Evolutionary conservation across 2,329 filamentous ascomycete species (phyloP).

Genomic region (Rhinocladiella similis): DNA sequence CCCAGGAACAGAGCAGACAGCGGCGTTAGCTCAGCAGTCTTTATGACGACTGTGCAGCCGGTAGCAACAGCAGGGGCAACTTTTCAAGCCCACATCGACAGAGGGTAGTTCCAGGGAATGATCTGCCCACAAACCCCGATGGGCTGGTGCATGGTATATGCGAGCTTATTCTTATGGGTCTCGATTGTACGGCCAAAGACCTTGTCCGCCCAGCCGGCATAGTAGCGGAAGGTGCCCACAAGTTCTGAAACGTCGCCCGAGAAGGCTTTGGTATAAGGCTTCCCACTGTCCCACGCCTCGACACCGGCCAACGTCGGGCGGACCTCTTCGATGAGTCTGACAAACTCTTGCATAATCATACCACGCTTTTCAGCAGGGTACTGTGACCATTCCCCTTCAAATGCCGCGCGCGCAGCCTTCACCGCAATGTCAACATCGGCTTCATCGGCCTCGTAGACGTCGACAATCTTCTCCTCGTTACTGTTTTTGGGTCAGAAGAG

Average conservation of each 20-base stretch:
- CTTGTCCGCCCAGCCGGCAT: slow-evolving; percentile 90
- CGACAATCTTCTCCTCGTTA: slow-evolving; percentile 80
- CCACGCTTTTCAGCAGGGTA: slow-evolving; percentile 71
- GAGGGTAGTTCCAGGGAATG: slow-evolving; percentile 87
- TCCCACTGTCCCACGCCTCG: slow-evolving; percentile 68
- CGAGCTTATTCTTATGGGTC: slow-evolving; percentile 74
- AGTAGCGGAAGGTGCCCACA: slow-evolving; percentile 78
- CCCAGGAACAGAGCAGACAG: slow-evolving; percentile 63
- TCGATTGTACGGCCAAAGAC: slow-evolving; percentile 85
- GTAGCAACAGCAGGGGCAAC: slow-evolving; percentile 68
- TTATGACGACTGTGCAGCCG: slow-evolving; percentile 64
- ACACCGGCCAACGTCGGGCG: slow-evolving; percentile 73
- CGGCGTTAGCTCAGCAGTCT: slow-evolving; percentile 68
- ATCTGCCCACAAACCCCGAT: slow-evolving; percentile 82
- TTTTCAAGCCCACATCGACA: slow-evolving; percentile 87
- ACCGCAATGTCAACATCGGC: slow-evolving; percentile 77
- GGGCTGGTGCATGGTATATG: slow-evolving; percentile 80
- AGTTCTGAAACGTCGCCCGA: slow-evolving; percentile 66
- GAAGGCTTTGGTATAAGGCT: slow-evolving; percentile 51
- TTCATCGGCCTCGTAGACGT: slow-evolving; percentile 75
- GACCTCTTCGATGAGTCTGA: slow-evolving; percentile 78
- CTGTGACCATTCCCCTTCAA: slow-evolving; percentile 70
- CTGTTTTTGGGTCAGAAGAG: too few species aligned
- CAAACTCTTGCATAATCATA: slow-evolving; percentile 70
- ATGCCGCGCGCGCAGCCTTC: slow-evolving; percentile 79